Conservation (phyloP, 73 alveolate genomes). For the Vitrella brassicaformis region DNA sequence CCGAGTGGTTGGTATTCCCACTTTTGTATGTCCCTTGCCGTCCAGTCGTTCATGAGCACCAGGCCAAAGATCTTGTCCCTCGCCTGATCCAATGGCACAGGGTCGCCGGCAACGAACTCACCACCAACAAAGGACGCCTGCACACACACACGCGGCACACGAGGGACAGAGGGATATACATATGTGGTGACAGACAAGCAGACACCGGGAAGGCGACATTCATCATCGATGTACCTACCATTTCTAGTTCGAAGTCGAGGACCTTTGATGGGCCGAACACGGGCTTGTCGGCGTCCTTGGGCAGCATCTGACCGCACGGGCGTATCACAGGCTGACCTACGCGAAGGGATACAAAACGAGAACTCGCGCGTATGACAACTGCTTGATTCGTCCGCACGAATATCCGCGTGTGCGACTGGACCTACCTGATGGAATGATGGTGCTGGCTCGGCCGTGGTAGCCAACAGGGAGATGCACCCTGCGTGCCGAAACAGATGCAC, state of each 20-base stretch:
- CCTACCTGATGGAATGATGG: too few species aligned
- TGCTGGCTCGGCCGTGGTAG: constrained; percentile 90
- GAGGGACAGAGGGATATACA: background rate
- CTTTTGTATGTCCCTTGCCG: constrained; percentile 85
- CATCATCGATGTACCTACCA: background rate
- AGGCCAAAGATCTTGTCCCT: constrained; percentile 48
- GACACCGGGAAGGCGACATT: background rate
- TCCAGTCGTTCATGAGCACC: constrained; percentile 82
- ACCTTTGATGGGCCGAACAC: constrained; percentile 72
- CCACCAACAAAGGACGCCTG: constrained; percentile 40
- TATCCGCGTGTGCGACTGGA: too few species aligned
- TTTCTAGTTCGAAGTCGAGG: constrained; percentile 80
- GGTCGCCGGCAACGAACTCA: background rate
- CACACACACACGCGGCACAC: background rate
- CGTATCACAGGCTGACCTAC: too few species aligned
- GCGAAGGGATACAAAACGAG: background rate
- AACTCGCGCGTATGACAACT: background rate
- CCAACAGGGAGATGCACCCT: constrained; percentile 88
- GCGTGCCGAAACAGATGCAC: too few species aligned
- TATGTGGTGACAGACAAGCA: background rate
- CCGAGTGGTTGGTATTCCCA: constrained; percentile 88
- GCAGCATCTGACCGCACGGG: constrained; percentile 64
- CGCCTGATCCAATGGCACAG: background rate
- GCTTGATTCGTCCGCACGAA: background rate
- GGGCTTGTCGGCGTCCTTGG: too few species aligned